Evolutionary conservation across 164 flowering plant species (phyloP), one percentile per base, ranked within the genome.

Genomic region (Magnolia kwangsiensis): DNA sequence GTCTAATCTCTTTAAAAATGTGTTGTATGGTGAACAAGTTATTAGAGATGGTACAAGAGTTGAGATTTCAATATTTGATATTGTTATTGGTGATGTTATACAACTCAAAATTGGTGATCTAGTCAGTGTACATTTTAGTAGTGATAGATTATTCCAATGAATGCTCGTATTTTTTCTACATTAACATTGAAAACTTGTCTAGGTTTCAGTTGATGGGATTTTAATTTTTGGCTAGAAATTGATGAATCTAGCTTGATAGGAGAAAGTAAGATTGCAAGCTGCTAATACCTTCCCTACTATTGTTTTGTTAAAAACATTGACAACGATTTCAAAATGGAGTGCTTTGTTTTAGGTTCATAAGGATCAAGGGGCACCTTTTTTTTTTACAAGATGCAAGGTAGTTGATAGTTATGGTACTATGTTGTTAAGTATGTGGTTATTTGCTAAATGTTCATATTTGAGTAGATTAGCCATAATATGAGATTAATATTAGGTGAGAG

Each of bases 11-110:
- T 65, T 20, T 65, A 21, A 65, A 27, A 11, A 20, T 23, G 1
- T 65, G 21, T 24, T 64, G 9, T 65, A 27, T 76, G 65, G 4
- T 66, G 55, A 59, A 61, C 75, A 95, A 97, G 96, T 90, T 23
- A 75, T 89, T 20, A 89, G 98, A 86, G 92, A 89, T 71, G 98
- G 98, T 23, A 85, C 90, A 81, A 85, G 97, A 81, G 78, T 87
- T 71, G 85, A 87, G 70, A 78, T 90, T 59, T 96, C 98, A 68
- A 92, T 94, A 79, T 96, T 89, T 84, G 98, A 96, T 69, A 66
- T 96, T 70, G 99, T 94, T 81, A 96, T 94, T 78, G 98, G 99
- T 51, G 99, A 96, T 86, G 89, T 94, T 78, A 58, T 96, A n/a
- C 94, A 95, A 59, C 91, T 96, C 58, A 92, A 94, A 79, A 94